phyloP scores from a whole-genome alignment of 768 basidiomycete species.

The Phaffia australis region DNA sequence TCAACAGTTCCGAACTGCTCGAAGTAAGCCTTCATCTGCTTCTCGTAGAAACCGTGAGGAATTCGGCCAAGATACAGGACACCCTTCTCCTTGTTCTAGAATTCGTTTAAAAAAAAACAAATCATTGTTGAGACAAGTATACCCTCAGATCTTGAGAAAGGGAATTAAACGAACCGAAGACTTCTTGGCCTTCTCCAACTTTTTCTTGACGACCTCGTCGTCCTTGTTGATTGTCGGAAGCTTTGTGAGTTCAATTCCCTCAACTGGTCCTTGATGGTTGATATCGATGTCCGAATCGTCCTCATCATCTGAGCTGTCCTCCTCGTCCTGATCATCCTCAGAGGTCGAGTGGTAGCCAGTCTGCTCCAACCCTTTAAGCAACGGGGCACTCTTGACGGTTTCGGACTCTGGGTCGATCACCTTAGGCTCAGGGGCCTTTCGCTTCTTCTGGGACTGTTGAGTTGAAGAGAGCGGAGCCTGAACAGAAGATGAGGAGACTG shows the following conservation, averaged over 20 bases:
- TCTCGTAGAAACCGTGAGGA: slow-evolving; percentile 96
- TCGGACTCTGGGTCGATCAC: too few species aligned
- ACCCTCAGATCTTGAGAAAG: neutral
- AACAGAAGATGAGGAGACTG: neutral
- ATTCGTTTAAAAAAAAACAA: slow-evolving; percentile 2
- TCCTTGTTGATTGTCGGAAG: slow-evolving; percentile 83
- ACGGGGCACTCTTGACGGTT: slow-evolving; percentile 1
- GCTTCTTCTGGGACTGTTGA: too few species aligned
- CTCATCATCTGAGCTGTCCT: slow-evolving; percentile 23
- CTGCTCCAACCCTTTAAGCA: slow-evolving; percentile 14
- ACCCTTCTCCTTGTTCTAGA: slow-evolving; percentile 57
- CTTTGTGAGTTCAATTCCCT: slow-evolving; percentile 51
- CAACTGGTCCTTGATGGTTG: slow-evolving; percentile 25
- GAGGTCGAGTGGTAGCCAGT: slow-evolving; percentile 24
- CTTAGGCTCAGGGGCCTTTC: too few species aligned
- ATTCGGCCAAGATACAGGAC: slow-evolving; percentile 81
- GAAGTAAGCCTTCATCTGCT: slow-evolving; percentile 83
- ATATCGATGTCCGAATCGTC: slow-evolving; percentile 13
- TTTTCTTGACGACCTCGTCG: slow-evolving; percentile 60
- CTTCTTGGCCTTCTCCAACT: slow-evolving; percentile 47
- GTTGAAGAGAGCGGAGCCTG: slow-evolving; percentile 16
- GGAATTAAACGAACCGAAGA: slow-evolving; percentile 50
- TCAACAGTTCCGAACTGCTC: slow-evolving; percentile 87
- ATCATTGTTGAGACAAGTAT: neutral
- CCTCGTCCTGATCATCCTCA: slow-evolving; percentile 23